Evolutionary conservation across 139 green algal genomes (phyloP), one percentile per base, ranked within the genome.

Genomic region (Chlamydomonas asymmetrica): DNA sequence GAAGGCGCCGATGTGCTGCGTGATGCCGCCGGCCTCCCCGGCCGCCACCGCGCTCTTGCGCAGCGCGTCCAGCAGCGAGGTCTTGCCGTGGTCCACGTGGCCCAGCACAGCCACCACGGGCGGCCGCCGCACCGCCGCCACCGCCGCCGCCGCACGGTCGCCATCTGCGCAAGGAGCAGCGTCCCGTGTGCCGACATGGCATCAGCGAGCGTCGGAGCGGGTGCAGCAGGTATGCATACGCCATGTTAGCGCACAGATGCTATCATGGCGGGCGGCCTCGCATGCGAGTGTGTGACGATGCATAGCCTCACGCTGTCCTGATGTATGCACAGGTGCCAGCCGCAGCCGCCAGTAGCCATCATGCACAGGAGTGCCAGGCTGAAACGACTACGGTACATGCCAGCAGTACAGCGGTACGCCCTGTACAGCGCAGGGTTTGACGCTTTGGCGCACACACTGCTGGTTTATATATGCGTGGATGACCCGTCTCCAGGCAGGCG

Each of bases 81-180:
- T 98, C 89, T 98, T 98, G 60, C 93, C 94, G 76, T 98, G 94
- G 78, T 98, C 94, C n/a, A 97, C 93, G 74, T 98, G 94, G 0
- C 94, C 93, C 89, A 97, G 95, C 38, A 97, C 88, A 9, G 93
- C 96, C n/a, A 97, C 82, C 4, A 97, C 91, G 5, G 93, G 76
- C 35, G 93, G 89, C 0, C 93, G 80, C 1, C 91, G 88, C 72
- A 71, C 27, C 70, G 38, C 31, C 13, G 70, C 29, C 4, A 22
- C 71, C 37, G 13, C 40, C 20, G 40, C 59, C 31, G 34, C 40
- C 41, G 34, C 38, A 59, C 43, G 66, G 20, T 27, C 23, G 8
- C 43, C 6, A 69, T 66, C 22, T n/a, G 23, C 22, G 41, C 34
- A 39, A 29, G 9, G 35, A 6, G 67, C 59, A 37, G n/a, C 34